Base-by-base conservation (phyloP, 495 filamentous ascomycete species). In the Tetracladium setigerum region DNA sequence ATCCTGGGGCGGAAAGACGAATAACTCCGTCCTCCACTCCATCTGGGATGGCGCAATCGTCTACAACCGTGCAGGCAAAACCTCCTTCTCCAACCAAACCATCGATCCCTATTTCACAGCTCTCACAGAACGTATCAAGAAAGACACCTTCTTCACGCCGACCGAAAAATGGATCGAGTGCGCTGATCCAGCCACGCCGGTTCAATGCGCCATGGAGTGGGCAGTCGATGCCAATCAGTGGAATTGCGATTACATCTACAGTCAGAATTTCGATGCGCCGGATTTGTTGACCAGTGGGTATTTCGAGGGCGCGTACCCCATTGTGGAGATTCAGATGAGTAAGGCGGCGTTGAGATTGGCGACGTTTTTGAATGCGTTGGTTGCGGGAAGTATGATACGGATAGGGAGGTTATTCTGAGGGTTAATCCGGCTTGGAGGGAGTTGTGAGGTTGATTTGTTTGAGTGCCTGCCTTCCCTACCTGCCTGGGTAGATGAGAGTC, bases 291-390 rank as follows among this genome's bases (percentile, higher is more conserved):
- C 46, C 0, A 58, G 55, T 44, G 62, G 60, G 8, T 64, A 62
- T 38, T 60, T 59, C 4, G 38, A 46, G 18, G 54, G 57, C 5
- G 61, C 57, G 5, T 58, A 50, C 38, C 62, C 60, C 10, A 57
- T 64, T 41, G 55, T 64, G 2, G 58, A 63, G 50, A 44, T 64
- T 16, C 62, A 64, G 49, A 57, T 63, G 8, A 58, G 52, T 41
- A 64, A 64, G 49, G 60, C 60, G 0, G 58, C 60, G 15, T 35
- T 61, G 44, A 59, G 67, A 30, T 44, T 67, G 45, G 66, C 48
- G 16, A 61, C 54, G 13, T 67, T 60, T 65, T 53, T 67, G 34
- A 67, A 69, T 32, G 24, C 19, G 36, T 33, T 53, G 11, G 45
- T 49, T 18, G 44, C 38, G 11, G 50, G 2, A 38, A 17, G 4